Evolutionary conservation across 2,329 filamentous ascomycete genomes (phyloP).

Genomic region (Talaromyces sp.): DNA sequence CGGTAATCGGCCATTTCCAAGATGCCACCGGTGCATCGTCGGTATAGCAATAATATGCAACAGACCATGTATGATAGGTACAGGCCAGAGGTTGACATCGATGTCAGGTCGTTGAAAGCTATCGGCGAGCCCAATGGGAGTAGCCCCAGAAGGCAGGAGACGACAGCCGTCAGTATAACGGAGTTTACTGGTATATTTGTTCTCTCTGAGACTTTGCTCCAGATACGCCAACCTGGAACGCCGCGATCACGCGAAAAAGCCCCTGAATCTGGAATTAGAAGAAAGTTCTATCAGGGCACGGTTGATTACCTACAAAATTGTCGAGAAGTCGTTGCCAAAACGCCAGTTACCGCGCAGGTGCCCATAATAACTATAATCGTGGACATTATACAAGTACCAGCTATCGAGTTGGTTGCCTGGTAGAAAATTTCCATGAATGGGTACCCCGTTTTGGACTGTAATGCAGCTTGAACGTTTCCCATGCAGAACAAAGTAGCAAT

Average conservation of each 20-base stretch:
- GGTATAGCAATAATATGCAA: constrained; percentile 42
- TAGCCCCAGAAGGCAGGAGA: constrained; percentile 39
- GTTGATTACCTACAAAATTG: constrained; percentile 29
- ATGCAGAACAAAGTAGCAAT: constrained; percentile 35
- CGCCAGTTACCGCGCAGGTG: constrained; percentile 31
- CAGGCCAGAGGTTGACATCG: constrained; percentile 45
- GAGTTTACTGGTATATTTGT: constrained; percentile 27
- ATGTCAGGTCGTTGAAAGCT: constrained; percentile 51
- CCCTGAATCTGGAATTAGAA: constrained; percentile 22
- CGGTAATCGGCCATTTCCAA: constrained; percentile 30
- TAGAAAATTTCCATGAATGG: constrained; percentile 44
- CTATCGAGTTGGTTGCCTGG: constrained; percentile 41
- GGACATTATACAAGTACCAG: constrained; percentile 29
- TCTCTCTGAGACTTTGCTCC: constrained; percentile 24
- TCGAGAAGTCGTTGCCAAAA: constrained; percentile 27
- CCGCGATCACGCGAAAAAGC: constrained; percentile 38
- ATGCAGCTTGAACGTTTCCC: constrained; percentile 32
- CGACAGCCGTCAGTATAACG: constrained; percentile 25
- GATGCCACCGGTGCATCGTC: constrained; percentile 35
- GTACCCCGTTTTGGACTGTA: constrained; percentile 32
- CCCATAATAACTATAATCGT: constrained; percentile 32
- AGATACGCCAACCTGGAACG: constrained; percentile 29
- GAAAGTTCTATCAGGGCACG: neutral
- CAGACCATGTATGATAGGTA: constrained; percentile 50
- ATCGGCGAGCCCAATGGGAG: constrained; percentile 52